Base-by-base conservation (phyloP, 805 yeast species). In the Torulaspora franciscae region DNA sequence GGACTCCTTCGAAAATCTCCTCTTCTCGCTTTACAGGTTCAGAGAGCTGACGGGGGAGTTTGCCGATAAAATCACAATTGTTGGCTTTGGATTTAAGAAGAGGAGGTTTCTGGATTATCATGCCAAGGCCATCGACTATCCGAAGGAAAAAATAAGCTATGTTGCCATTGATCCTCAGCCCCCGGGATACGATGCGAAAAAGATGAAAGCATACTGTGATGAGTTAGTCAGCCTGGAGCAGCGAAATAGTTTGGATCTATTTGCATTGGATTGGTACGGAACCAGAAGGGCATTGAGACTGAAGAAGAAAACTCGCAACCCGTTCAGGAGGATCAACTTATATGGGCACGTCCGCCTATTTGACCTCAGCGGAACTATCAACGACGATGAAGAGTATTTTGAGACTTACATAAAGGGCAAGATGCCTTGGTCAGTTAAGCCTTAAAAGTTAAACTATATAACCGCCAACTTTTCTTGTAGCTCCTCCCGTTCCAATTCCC, bases 1-100 rank as follows among this genome's bases (percentile, higher is more conserved):
- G 32, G 95, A 86, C 61, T 84, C 93, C 1, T 82, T 82, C 58
- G 95, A 86, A 57, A 86, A 86, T 61, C 75, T 85, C 5, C 48
- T 84, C 2, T 84, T 78, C 60, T 77, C 83, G 51, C 51, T 83
- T 2, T 69, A 75, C 28, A 65, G 79, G 41, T 85, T 72, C 57
- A 60, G 73, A 25, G 79, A 81, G 50, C 47, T 72, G 1, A 59
- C 66, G 3, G 67, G 71, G 0, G 17, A 7, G 1, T 81, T 74
- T 49, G 95, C 95, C 0, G 35, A 53, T 0, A 51, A 51, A 2
- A 66, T 85, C 3, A 75, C 79, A 0, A 71, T 87, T 3, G 76
- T 80, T 3, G 93, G 95, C 2, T 85, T 85, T 59, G 88, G 80
- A 36, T 87, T 87, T 64, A 87, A 87, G 56, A 65, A 77, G 43